Conservation (phyloP, 202 grass and related monocot genomes). For the Thinopyrum obtusiflorum region DNA sequence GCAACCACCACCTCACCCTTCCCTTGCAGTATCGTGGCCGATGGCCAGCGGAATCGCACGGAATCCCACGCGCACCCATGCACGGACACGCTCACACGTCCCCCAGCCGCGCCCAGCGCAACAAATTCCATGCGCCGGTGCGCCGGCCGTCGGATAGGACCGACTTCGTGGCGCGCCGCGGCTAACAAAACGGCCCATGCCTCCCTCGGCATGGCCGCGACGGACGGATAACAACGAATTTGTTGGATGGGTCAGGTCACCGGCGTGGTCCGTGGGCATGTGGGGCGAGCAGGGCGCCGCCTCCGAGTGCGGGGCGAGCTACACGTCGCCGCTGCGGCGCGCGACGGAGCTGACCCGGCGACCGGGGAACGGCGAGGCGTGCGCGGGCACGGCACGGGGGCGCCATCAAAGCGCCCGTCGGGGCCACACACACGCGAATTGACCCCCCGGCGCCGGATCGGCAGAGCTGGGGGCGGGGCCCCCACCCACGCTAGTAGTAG, state of each 20-base stretch:
- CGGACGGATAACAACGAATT: not conserved
- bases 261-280: not conserved
- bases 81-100: not conserved
- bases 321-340: not conserved
- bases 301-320: not conserved
- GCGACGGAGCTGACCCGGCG: not conserved
- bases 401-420: not conserved
- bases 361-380: not conserved
- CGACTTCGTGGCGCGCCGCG: not conserved
- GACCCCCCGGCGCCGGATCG: slow-evolving; percentile 10
- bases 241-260: slow-evolving; percentile 8
- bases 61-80: slow-evolving; percentile 16
- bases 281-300: slow-evolving; percentile 18
- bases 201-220: not conserved
- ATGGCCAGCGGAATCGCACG: not conserved
- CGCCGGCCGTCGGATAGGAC: not conserved
- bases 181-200: not conserved
- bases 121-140: slow-evolving; percentile 1
- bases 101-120: not conserved
- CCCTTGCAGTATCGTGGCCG: not conserved
- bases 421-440: slow-evolving; percentile 19
- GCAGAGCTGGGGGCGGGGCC: not conserved
- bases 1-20: not conserved
- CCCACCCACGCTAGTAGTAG: not conserved
- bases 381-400: not conserved